These are phyloP conservation scores for Alternaria sp. DNA, from an alignment of 2,329 filamentous ascomycete species.

Conservation along the genomic window DNA sequence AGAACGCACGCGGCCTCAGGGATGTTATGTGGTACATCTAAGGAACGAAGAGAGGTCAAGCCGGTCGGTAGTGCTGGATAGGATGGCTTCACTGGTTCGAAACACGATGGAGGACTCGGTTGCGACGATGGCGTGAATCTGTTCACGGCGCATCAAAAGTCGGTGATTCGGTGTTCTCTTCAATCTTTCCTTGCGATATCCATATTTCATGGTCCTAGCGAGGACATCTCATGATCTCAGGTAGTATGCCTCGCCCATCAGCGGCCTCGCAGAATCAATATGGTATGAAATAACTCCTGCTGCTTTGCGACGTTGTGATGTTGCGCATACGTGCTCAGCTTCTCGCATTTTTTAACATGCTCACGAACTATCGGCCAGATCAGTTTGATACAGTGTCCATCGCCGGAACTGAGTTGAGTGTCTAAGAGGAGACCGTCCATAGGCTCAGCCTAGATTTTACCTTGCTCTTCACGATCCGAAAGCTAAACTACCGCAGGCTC, in stretches of 20 bases:
- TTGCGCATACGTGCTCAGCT: background rate
- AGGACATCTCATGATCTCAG: background rate
- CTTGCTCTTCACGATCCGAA: background rate
- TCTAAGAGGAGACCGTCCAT: background rate
- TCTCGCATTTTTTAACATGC: background rate
- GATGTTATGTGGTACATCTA: constrained; percentile 60
- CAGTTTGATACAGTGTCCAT: background rate
- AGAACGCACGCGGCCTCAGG: constrained; percentile 48
- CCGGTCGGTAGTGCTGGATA: background rate
- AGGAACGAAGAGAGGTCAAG: background rate
- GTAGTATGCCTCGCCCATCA: background rate
- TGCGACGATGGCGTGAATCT: constrained; percentile 2
- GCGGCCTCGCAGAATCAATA: background rate
- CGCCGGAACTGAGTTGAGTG: background rate
- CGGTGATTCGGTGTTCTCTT: background rate
- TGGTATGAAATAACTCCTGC: background rate
- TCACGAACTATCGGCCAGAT: background rate
- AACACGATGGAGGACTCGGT: background rate
- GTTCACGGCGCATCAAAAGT: constrained; percentile 7
- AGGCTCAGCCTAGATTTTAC: background rate
- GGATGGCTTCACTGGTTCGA: background rate
- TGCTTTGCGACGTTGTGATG: background rate
- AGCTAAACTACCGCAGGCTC: background rate
- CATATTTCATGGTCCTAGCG: background rate
- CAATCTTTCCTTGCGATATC: background rate